A percentile compares a stretch with the other conserved stretches of the same genome.
Evolutionary conservation across 2,329 filamentous ascomycete species (phyloP).

Genomic region (Phaeosphaeria sp.): DNA sequence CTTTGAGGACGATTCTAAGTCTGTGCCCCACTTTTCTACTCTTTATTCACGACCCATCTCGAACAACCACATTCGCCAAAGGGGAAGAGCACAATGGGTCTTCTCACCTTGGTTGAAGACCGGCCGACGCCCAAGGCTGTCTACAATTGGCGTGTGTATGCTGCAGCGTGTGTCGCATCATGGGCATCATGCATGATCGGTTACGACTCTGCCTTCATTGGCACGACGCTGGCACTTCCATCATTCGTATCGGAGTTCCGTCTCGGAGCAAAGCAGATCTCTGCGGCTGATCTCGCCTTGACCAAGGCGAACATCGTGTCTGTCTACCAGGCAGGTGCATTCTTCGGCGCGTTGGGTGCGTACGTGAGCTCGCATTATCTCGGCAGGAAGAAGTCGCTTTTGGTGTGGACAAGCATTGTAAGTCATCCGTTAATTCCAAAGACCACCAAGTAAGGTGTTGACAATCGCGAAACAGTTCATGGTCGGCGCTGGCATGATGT

Average conservation of each 20-base stretch:
- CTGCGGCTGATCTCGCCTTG: slow-evolving; percentile 58
- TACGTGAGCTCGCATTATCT: slow-evolving; percentile 71
- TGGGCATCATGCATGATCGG: slow-evolving; percentile 67
- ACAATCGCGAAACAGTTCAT: slow-evolving; percentile 58
- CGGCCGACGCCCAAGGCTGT: slow-evolving; percentile 63
- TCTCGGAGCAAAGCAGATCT: slow-evolving; percentile 59
- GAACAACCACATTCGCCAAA: not conserved
- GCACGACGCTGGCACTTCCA: slow-evolving; percentile 71
- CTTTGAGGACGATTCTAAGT: not conserved
- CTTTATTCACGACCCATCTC: not conserved
- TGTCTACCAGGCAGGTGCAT: slow-evolving; percentile 81
- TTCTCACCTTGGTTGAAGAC: slow-evolving; percentile 46
- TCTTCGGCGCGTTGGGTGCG: slow-evolving; percentile 69
- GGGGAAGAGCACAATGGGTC: slow-evolving; percentile 33
- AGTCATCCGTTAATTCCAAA: not conserved
- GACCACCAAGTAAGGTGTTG: not conserved
- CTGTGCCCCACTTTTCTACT: not conserved
- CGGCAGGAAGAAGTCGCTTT: slow-evolving; percentile 70
- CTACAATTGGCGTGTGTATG: slow-evolving; percentile 67
- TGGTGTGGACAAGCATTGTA: slow-evolving; percentile 63
- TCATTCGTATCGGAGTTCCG: slow-evolving; percentile 75
- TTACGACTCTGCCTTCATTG: slow-evolving; percentile 79
- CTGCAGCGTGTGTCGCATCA: slow-evolving; percentile 61
- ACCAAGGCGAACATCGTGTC: slow-evolving; percentile 79
- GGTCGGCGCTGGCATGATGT: slow-evolving; percentile 73